These are phyloP conservation scores for Crithidia fasciculata DNA, from an alignment of 208 protist genomes.

Conservation along the genomic window DNA sequence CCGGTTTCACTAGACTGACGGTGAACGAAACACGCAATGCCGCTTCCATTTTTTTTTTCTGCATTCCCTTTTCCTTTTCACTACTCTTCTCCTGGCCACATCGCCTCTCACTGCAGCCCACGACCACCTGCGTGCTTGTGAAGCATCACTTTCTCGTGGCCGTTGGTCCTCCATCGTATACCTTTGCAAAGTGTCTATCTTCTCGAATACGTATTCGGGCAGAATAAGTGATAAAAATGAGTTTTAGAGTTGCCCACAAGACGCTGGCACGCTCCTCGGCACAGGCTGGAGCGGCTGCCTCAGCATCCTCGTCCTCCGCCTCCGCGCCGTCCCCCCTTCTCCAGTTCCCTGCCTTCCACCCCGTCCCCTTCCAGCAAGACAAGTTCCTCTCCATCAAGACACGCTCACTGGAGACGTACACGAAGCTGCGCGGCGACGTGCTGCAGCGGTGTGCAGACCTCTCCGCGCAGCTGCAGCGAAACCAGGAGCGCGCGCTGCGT, in stretches of 20 bases:
- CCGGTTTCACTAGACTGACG: too few relatives aligned
- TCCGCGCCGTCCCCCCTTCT: constrained; percentile 13
- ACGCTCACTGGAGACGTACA: constrained; percentile 56
- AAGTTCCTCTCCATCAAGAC: constrained; percentile 85
- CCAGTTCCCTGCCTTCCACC: constrained; percentile 53
- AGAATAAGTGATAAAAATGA: neutral
- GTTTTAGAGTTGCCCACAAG: constrained; percentile 3
- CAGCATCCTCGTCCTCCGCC: neutral
- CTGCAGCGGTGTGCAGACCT: constrained; percentile 43
- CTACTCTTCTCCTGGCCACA: too few relatives aligned
- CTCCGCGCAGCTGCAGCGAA: constrained; percentile 23
- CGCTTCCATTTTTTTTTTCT: neutral
- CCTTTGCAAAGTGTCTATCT: too few relatives aligned
- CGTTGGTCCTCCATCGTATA: too few relatives aligned
- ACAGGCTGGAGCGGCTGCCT: constrained; percentile 1
- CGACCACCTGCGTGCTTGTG: too few relatives aligned
- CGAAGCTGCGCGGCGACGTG: constrained; percentile 50
- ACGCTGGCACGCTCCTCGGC: constrained; percentile 5
- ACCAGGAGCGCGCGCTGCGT: constrained; percentile 11
- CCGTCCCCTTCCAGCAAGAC: constrained; percentile 58
- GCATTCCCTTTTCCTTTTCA: neutral
- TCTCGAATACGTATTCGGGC: neutral
- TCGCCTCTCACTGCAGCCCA: too few relatives aligned
- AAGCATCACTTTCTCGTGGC: too few relatives aligned
- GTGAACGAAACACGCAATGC: too few relatives aligned